Evolutionary conservation across 371 early-diverging fungal species (phyloP), one percentile per base, ranked within the genome.

Genomic region (Mortierella sp.): DNA sequence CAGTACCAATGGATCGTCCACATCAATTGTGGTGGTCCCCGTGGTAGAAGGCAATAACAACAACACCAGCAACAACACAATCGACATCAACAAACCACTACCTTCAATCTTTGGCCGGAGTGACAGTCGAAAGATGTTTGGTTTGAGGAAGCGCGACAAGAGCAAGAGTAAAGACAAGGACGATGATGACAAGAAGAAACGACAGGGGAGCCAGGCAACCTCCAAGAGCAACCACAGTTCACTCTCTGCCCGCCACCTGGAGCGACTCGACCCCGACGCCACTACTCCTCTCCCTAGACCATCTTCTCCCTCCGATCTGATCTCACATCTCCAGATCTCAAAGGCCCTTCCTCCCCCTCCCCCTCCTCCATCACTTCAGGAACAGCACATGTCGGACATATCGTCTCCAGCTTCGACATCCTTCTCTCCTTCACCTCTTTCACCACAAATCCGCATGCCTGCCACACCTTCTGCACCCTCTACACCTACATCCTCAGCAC

Each of bases 381-480:
- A 41, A 50, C 58, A 64, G 47, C 47, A 34, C 22, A n/a, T n/a
- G 44, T 47, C 77, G 4, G 16, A 31, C 39, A 16, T 39, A 22
- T 14, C 16, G 34, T 31, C 44, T 45, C 66, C 70, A 14, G 67
- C 50, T 24, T 79, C 74, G 3, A 47, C 50, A 24, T 74, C 70
- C 13, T 71, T 61, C 70, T 65, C 64, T 2, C 69, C 70, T 61
- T 31, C 43, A 13, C 79, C 68, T 22, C 73, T 44, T 22, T 76
- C 76, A 4, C 72, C 68, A 53, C 58, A 40, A 0, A 76, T 72
- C 11, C 24, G 48, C 31, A 69, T 64, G 66, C 72, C 76, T 29
- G 24, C 66, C 19, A 64, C 76, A 9, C 76, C 73, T 37, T 48
- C 66, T n/a, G 37, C 73, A 2, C 73, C 76, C 19, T 69, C 61